Evolutionary conservation across 306 rosid genomes (phyloP).

Genomic region (Alnus glutinosa): DNA sequence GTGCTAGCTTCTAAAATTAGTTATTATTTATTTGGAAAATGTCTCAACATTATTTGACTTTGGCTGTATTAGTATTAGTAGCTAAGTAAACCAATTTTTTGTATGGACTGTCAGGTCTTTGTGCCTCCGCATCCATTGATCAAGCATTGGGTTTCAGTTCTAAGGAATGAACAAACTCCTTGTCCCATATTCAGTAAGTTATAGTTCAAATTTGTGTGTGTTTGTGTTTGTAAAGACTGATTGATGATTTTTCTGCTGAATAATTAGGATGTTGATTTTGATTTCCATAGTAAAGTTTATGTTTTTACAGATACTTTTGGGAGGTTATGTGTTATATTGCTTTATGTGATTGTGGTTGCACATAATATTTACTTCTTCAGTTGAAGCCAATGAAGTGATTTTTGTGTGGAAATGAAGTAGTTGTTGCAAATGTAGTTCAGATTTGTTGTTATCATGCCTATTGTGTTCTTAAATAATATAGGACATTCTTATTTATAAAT

Average conservation of each 20-base stretch:
- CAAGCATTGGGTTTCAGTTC: conserved; percentile 96
- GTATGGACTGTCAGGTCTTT: conserved; percentile 52
- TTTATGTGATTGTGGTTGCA: neutral
- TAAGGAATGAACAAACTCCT: conserved; percentile 90
- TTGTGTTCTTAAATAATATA: neutral
- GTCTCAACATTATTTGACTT: neutral
- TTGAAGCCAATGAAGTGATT: neutral
- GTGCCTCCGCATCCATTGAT: conserved; percentile 94
- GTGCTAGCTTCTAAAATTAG: neutral
- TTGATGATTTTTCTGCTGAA: neutral
- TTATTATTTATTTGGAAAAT: neutral
- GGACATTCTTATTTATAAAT: neutral
- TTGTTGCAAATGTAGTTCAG: neutral
- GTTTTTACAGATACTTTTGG: neutral
- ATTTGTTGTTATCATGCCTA: neutral
- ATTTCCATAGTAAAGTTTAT: neutral
- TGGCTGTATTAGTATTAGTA: neutral
- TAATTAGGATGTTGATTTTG: neutral
- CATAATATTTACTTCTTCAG: neutral
- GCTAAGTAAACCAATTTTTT: conserved; percentile 18
- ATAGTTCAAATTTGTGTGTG: neutral
- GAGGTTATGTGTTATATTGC: neutral
- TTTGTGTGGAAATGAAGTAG: neutral
- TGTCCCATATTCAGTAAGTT: conserved; percentile 72
- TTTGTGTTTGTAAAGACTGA: neutral